These are phyloP conservation scores for Solanum bukasovii DNA, from an alignment of 257 asterid genomes.

Conservation along the genomic window DNA sequence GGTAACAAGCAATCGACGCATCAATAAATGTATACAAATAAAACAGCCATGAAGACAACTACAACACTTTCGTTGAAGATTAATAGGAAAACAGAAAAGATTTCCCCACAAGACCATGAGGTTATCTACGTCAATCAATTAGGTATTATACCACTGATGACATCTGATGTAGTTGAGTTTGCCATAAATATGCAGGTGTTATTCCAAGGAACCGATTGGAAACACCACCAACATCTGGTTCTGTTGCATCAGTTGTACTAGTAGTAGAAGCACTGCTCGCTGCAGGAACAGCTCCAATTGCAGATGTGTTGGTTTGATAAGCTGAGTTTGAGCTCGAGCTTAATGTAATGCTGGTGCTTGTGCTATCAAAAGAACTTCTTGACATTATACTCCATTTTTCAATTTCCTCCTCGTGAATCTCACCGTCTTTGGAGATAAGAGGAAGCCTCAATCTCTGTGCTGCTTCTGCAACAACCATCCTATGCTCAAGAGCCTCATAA, in stretches of 20 bases:
- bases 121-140: neutral
- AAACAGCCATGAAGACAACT: neutral
- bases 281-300: conserved; percentile 31
- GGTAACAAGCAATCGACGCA: neutral
- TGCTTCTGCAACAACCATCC: conserved; percentile 78
- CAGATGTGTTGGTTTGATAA: conserved; percentile 45
- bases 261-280: conserved; percentile 21
- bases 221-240: conserved; percentile 94
- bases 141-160: conserved; percentile 53
- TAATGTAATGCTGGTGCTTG: conserved; percentile 59
- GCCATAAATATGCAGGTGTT: conserved; percentile 86
- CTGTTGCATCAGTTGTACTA: conserved; percentile 54
- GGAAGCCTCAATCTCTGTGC: conserved; percentile 97
- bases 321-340: conserved; percentile 75
- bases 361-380: conserved; percentile 84
- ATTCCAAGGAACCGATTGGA: conserved; percentile 93
- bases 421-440: conserved; percentile 85
- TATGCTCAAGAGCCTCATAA: conserved; percentile 66
- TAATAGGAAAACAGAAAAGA: neutral
- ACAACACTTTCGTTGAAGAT: neutral
- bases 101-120: neutral
- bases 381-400: conserved; percentile 78
- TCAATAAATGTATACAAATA: neutral
- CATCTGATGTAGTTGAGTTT: conserved; percentile 62
- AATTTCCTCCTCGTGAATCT: conserved; percentile 84